Conservation (phyloP, 2,329 filamentous ascomycete species). For the Aureobasidium leucospermi region DNA sequence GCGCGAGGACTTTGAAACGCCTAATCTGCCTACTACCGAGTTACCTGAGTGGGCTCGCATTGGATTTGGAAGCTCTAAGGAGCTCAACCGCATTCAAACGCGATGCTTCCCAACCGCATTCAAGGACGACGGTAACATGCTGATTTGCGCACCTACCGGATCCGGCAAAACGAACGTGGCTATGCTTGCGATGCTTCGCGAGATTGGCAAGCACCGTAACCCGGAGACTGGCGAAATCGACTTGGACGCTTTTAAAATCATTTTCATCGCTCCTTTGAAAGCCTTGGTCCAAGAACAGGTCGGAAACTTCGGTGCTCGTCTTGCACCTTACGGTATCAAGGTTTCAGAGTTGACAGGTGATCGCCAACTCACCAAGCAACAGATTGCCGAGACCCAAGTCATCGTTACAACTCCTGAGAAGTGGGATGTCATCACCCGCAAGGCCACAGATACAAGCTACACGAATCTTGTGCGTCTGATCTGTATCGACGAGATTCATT, state of each 20-base stretch:
- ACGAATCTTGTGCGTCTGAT: slow-evolving; percentile 94
- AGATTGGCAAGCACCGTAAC: slow-evolving; percentile 92
- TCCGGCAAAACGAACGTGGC: slow-evolving; percentile 98
- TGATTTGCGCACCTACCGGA: slow-evolving; percentile 93
- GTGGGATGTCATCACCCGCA: slow-evolving; percentile 98
- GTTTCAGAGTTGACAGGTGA: slow-evolving; percentile 97
- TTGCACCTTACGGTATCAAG: slow-evolving; percentile 83
- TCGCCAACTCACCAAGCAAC: slow-evolving; percentile 94
- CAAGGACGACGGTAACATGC: slow-evolving; percentile 90
- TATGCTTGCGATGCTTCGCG: slow-evolving; percentile 91
- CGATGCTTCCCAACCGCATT: slow-evolving; percentile 90
- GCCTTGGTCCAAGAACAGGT: slow-evolving; percentile 96
- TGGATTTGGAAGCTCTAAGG: slow-evolving; percentile 78
- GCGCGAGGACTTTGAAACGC: slow-evolving; percentile 65
- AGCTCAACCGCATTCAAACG: slow-evolving; percentile 91
- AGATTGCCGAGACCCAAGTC: slow-evolving; percentile 94
- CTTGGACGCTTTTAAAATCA: slow-evolving; percentile 94
- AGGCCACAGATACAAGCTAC: slow-evolving; percentile 93
- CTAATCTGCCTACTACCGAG: slow-evolving; percentile 74
- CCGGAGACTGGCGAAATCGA: slow-evolving; percentile 87
- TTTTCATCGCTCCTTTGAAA: slow-evolving; percentile 94
- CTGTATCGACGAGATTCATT: slow-evolving; percentile 96
- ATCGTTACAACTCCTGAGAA: slow-evolving; percentile 99
- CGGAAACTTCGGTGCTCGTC: slow-evolving; percentile 87
- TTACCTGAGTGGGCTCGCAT: slow-evolving; percentile 86